A percentile compares a stretch with the other conserved stretches of the same genome.
These are phyloP conservation scores for Calonectria multiphialidica DNA, from an alignment of 2,329 filamentous ascomycete species.

Conservation along the genomic window DNA sequence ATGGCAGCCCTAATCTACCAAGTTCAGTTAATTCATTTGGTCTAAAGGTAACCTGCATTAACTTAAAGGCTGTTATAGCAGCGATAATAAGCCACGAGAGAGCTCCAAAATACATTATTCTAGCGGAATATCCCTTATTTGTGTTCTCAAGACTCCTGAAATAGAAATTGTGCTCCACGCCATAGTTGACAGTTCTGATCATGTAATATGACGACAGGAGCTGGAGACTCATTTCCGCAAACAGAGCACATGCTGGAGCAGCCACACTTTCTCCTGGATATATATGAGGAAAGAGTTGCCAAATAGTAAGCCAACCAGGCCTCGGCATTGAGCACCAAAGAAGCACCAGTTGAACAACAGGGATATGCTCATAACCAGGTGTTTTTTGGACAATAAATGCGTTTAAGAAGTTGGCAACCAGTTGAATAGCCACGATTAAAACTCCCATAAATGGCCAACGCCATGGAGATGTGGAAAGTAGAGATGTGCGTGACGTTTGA, in stretches of 20 bases:
- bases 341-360: background rate
- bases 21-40: background rate
- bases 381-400: background rate
- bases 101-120: conserved; percentile 22
- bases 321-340: conserved; percentile 26
- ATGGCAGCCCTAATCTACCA: background rate
- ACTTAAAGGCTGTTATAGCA: background rate
- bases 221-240: conserved; percentile 16
- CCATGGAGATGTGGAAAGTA: too few relatives aligned
- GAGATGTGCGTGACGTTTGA: background rate
- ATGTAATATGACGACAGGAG: conserved; percentile 9
- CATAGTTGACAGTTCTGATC: background rate
- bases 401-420: background rate
- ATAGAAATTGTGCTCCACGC: conserved; percentile 12
- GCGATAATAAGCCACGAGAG: conserved; percentile 11
- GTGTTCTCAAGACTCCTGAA: background rate
- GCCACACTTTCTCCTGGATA: background rate
- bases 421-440: background rate
- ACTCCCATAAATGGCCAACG: conserved; percentile 14
- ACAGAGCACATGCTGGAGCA: conserved; percentile 7
- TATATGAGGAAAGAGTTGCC: background rate
- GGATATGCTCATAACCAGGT: conserved; percentile 9
- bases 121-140: background rate
- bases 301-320: conserved; percentile 12
- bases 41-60: background rate